phyloP scores from a whole-genome alignment of 73 alveolate genomes.

The Stentor coeruleus region DNA sequence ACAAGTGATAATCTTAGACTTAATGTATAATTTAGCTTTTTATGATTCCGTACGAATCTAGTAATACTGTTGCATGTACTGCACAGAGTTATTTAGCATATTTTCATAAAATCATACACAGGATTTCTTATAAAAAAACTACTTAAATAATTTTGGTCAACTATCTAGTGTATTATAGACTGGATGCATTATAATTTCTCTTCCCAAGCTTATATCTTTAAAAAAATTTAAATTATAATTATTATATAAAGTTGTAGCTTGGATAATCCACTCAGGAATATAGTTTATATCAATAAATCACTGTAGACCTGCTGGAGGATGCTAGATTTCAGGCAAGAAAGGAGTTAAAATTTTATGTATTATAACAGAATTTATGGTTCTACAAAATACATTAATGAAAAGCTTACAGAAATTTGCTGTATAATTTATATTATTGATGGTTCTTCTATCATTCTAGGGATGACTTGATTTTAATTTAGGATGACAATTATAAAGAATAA shows the following conservation, averaged over 20 bases:
- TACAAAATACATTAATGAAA: too few species aligned
- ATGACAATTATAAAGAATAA: background rate
- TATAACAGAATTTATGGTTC: background rate
- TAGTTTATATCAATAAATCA: background rate
- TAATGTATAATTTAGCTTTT: too few species aligned
- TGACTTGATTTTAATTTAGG: too few species aligned
- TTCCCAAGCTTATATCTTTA: background rate
- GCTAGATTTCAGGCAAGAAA: background rate
- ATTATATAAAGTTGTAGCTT: too few species aligned
- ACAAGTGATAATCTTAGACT: too few species aligned
- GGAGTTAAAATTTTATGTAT: too few species aligned
- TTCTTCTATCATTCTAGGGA: background rate
- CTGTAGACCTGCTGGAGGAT: background rate
- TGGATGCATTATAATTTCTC: background rate
- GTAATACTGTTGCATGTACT: background rate
- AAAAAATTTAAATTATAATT: too few species aligned
- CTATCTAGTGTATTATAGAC: background rate
- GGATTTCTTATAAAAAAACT: too few species aligned
- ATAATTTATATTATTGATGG: background rate
- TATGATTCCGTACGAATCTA: background rate
- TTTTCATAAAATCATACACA: too few species aligned
- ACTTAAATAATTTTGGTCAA: background rate
- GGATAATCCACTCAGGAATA: background rate
- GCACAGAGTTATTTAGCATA: background rate
- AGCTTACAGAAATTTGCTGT: background rate